A percentile compares a stretch with the other conserved stretches of the same genome.
Conservation (phyloP, 2,329 filamentous ascomycete genomes). For the Fulvia fulva region DNA sequence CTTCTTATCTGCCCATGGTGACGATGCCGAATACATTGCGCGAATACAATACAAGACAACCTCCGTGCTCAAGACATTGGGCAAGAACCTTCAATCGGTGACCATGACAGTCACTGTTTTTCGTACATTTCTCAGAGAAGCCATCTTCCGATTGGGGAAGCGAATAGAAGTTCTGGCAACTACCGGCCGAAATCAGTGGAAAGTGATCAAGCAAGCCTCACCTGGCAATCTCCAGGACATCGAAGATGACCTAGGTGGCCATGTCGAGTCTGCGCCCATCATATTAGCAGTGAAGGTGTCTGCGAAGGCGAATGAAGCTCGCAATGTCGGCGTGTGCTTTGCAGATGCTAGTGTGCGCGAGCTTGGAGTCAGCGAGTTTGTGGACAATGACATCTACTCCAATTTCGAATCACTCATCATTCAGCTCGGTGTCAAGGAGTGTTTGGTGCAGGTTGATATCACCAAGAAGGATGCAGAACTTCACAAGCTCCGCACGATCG, state of each 20-base stretch:
- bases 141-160: conserved; percentile 85
- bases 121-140: conserved; percentile 90
- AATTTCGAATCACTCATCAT: conserved; percentile 97
- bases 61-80: conserved; percentile 86
- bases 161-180: conserved; percentile 87
- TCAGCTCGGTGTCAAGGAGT: conserved; percentile 92
- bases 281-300: conserved; percentile 93
- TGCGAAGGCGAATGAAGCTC: conserved; percentile 77
- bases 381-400: conserved; percentile 98
- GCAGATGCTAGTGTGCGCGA: conserved; percentile 95
- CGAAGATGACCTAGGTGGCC: conserved; percentile 85
- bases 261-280: conserved; percentile 85
- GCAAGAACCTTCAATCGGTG: conserved; percentile 75
- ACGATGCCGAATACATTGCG: conserved; percentile 80
- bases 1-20: conserved; percentile 90
- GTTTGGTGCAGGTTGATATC: conserved; percentile 75
- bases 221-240: conserved; percentile 96
- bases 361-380: conserved; percentile 92
- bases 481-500: conserved; percentile 79
- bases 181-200: conserved; percentile 81
- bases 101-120: conserved; percentile 96
- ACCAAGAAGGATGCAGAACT: conserved; percentile 83
- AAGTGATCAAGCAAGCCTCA: conserved; percentile 76
- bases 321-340: conserved; percentile 91
- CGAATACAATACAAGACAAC: conserved; percentile 92